Percentiles rank a stretch among this genome's conserved stretches.
Conservation (phyloP, 805 yeast species). For the Wickerhamiella cacticola region DNA sequence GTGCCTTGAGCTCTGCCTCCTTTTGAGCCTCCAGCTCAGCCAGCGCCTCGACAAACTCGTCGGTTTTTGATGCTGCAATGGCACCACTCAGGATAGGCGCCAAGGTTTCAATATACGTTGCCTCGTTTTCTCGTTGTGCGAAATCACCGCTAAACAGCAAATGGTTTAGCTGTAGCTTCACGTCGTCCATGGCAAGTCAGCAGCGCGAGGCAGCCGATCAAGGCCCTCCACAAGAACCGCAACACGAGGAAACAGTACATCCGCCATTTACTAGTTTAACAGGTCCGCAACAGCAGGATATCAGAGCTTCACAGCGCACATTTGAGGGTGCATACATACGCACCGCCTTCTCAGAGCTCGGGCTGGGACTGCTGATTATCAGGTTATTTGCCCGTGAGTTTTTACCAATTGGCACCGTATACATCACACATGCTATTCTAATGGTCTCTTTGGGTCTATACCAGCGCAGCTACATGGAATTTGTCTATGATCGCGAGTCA, state of each 20-base stretch:
- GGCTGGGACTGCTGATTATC: slow-evolving; percentile 53
- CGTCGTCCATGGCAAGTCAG: slow-evolving; percentile 12
- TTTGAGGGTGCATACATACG: slow-evolving; percentile 76
- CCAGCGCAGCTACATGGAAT: slow-evolving; percentile 24
- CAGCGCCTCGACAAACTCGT: slow-evolving; percentile 44
- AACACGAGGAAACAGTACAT: not conserved
- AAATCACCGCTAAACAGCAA: slow-evolving; percentile 12
- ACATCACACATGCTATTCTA: slow-evolving; percentile 46
- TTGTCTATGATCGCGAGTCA: slow-evolving; percentile 5
- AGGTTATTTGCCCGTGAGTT: slow-evolving; percentile 54
- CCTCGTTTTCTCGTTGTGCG: slow-evolving; percentile 5
- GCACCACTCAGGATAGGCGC: slow-evolving; percentile 64
- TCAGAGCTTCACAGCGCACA: slow-evolving; percentile 63
- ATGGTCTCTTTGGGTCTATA: slow-evolving; percentile 33
- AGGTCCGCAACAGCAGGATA: slow-evolving; percentile 24
- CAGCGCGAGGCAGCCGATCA: not conserved
- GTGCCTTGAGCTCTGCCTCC: slow-evolving; percentile 49
- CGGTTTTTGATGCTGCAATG: slow-evolving; percentile 41
- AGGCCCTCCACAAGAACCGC: not conserved
- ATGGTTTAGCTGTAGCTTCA: slow-evolving; percentile 11
- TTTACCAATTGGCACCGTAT: slow-evolving; percentile 53
- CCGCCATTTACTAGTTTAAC: slow-evolving; percentile 10
- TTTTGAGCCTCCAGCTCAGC: slow-evolving; percentile 46
- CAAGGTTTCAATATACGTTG: slow-evolving; percentile 53
- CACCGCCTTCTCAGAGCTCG: slow-evolving; percentile 55